phyloP scores from a whole-genome alignment of 192 early-diverging fungal species.

The Coemansia sp. region DNA sequence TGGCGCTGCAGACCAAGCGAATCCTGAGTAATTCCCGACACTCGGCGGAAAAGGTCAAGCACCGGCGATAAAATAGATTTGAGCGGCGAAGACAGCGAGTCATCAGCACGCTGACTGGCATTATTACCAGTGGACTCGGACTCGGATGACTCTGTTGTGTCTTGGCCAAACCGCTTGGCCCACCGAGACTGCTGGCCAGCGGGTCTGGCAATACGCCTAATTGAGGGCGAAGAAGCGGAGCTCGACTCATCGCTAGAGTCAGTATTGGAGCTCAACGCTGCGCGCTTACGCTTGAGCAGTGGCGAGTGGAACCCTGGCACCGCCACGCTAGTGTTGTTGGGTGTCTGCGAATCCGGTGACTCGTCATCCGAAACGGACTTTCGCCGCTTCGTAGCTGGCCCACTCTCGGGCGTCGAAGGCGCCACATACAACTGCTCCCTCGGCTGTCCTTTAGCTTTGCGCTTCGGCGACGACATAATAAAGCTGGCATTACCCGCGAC shows the following conservation, averaged over 20 bases:
- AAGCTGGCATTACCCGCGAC: conserved; percentile 15
- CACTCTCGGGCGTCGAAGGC: neutral
- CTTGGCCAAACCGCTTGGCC: conserved; percentile 10
- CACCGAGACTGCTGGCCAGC: conserved; percentile 8
- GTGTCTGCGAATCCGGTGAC: neutral
- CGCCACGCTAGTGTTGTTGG: neutral
- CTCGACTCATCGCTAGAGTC: conserved; percentile 7
- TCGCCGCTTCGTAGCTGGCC: conserved; percentile 15
- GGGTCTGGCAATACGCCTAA: neutral
- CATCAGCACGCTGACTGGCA: neutral
- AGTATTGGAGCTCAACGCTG: neutral
- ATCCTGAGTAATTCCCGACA: conserved; percentile 44
- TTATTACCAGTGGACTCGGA: neutral
- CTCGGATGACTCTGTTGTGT: neutral
- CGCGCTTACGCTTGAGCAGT: conserved; percentile 4
- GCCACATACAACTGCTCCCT: neutral
- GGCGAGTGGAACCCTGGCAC: conserved; percentile 22
- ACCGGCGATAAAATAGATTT: conserved; percentile 49
- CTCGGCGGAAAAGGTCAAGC: conserved; percentile 39
- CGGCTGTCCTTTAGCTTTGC: conserved; percentile 23
- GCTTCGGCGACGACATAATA: conserved; percentile 56
- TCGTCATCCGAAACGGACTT: conserved; percentile 1
- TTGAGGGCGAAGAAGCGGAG: conserved; percentile 2
- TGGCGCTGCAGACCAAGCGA: conserved; percentile 22
- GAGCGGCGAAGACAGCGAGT: conserved; percentile 36